Percentiles rank a stretch among this genome's conserved stretches.
These are phyloP conservation scores for Yarrowia osloensis DNA, from an alignment of 805 yeast genomes.

Conservation along the genomic window DNA sequence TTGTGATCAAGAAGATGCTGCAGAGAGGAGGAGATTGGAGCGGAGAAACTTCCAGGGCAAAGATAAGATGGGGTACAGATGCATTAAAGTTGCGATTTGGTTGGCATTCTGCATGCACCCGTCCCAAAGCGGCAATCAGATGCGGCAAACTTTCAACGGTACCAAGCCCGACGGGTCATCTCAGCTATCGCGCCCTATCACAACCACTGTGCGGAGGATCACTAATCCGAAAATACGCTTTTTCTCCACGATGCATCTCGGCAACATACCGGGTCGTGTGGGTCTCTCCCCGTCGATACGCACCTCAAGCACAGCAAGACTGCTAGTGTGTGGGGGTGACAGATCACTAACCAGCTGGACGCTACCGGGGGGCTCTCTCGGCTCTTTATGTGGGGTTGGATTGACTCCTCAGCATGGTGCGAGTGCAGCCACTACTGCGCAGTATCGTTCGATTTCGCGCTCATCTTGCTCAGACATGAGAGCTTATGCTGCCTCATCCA, in stretches of 20 bases:
- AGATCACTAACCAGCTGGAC: neutral
- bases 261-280: neutral
- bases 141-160: conserved; percentile 28
- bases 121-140: neutral
- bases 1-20: neutral
- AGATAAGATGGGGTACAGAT: conserved; percentile 11
- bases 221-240: conserved; percentile 3
- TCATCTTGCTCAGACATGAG: neutral
- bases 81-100: neutral
- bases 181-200: conserved; percentile 10
- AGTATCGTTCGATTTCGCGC: neutral
- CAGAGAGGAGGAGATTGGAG: conserved; percentile 4
- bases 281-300: too few species aligned
- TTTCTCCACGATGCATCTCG: conserved; percentile 2
- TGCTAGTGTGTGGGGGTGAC: neutral
- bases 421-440: too few species aligned
- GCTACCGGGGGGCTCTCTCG: too few species aligned
- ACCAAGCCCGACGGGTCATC: too few species aligned
- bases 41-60: conserved; percentile 29
- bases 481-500: neutral
- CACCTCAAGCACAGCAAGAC: neutral
- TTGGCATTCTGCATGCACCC: neutral
- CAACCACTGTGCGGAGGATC: neutral
- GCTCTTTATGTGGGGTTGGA: neutral
- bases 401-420: too few species aligned